Conservation (phyloP, 176 grass and related monocot genomes). For the Pontederia crassipes region DNA sequence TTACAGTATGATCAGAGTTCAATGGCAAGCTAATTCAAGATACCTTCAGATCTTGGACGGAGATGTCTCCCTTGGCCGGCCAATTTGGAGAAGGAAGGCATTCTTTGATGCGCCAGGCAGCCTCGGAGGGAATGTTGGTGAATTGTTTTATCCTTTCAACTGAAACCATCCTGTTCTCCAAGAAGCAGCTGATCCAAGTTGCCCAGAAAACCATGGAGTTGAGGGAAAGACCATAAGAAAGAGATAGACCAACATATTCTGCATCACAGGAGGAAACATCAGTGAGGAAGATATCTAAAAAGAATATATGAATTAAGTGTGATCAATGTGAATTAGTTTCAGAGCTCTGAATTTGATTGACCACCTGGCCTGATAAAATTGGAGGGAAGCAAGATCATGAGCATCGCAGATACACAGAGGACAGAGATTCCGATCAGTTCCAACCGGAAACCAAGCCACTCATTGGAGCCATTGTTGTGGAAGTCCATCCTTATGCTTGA, state of each 20-base stretch:
- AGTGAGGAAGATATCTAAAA: background rate
- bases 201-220: conserved; percentile 66
- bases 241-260: conserved; percentile 87
- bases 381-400: conserved; percentile 79
- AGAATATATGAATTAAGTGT: too few species aligned
- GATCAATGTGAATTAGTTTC: too few species aligned
- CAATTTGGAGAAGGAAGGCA: conserved; percentile 56
- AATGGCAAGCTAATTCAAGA: background rate
- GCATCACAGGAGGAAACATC: conserved; percentile 22
- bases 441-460: conserved; percentile 85
- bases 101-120: conserved; percentile 66
- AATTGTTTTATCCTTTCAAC: conserved; percentile 98
- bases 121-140: conserved; percentile 73
- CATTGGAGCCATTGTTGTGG: conserved; percentile 91
- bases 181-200: conserved; percentile 82
- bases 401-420: conserved; percentile 70
- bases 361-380: conserved; percentile 66
- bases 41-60: conserved; percentile 76
- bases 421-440: conserved; percentile 80
- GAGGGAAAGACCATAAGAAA: conserved; percentile 93
- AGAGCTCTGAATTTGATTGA: too few species aligned
- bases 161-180: conserved; percentile 92
- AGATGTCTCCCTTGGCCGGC: conserved; percentile 69
- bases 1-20: background rate
- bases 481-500: conserved; percentile 96